Evolutionary conservation across 257 asterid genomes (phyloP).

Genomic region (Nemophila menziesii): DNA sequence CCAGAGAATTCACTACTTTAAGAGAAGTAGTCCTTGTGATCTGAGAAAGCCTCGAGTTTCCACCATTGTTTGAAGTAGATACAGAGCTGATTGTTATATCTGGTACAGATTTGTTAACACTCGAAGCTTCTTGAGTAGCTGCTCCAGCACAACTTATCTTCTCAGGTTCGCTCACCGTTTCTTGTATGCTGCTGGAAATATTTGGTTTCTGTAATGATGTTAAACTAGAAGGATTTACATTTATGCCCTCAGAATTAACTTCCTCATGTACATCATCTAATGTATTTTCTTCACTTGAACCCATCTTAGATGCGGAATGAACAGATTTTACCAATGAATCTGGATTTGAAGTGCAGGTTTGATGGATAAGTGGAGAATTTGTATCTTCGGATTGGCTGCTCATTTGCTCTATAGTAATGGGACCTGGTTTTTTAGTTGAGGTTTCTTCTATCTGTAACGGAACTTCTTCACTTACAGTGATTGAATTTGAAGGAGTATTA

Average conservation of each 20-base stretch:
- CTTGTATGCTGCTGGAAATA: constrained; percentile 22
- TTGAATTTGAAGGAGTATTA: constrained; percentile 17
- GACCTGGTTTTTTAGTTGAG: constrained; percentile 17
- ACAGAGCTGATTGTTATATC: background rate
- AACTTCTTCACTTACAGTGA: constrained; percentile 21
- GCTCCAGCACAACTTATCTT: constrained; percentile 22
- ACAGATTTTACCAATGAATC: constrained; percentile 17
- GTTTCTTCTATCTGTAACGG: constrained; percentile 19
- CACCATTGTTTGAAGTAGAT: constrained; percentile 8
- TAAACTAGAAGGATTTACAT: constrained; percentile 23
- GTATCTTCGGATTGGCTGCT: constrained; percentile 24
- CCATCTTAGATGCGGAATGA: constrained; percentile 16
- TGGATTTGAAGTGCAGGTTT: constrained; percentile 18
- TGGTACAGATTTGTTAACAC: background rate
- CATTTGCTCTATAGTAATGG: constrained; percentile 23
- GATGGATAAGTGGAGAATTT: constrained; percentile 21
- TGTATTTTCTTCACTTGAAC: constrained; percentile 24
- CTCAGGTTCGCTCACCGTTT: constrained; percentile 23
- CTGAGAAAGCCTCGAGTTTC: constrained; percentile 20
- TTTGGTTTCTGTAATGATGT: constrained; percentile 17
- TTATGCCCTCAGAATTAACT: constrained; percentile 14
- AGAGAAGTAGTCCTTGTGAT: constrained; percentile 17
- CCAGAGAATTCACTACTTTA: constrained; percentile 21
- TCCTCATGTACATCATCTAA: constrained; percentile 29
- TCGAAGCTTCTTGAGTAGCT: constrained; percentile 27